Percentiles rank a stretch among this genome's conserved stretches.
Conservation (phyloP, 805 yeast genomes). For the Scheffersomyces ergatensis region DNA sequence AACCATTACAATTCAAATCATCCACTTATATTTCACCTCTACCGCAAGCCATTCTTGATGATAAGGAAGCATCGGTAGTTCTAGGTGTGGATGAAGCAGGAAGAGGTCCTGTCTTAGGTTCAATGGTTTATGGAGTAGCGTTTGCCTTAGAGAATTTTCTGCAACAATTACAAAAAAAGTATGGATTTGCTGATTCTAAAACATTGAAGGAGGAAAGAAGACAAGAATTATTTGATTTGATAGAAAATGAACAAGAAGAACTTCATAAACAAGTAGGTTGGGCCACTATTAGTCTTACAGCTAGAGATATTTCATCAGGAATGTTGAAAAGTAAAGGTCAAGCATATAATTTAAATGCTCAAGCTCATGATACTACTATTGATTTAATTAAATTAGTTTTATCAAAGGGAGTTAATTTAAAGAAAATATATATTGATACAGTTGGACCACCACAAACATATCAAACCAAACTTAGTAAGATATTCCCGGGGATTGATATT, state of each 20-base stretch:
- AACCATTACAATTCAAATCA: constrained; percentile 33
- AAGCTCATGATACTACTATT: constrained; percentile 95
- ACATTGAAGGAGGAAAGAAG: constrained; percentile 74
- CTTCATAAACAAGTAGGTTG: constrained; percentile 71
- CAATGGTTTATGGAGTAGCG: constrained; percentile 94
- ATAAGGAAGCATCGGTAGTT: constrained; percentile 43
- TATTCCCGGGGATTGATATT: constrained; percentile 69
- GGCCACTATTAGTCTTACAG: constrained; percentile 81
- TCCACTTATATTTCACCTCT: constrained; percentile 49
- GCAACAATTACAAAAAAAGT: constrained; percentile 44
- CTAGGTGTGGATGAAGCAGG: constrained; percentile 99
- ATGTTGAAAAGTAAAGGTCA: constrained; percentile 61
- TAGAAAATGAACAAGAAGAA: constrained; percentile 48
- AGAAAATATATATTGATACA: constrained; percentile 85
- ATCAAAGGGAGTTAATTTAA: constrained; percentile 58
- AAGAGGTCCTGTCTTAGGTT: constrained; percentile 95
- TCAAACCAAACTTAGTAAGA: constrained; percentile 64
- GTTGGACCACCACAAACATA: constrained; percentile 93
- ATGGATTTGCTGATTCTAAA: constrained; percentile 93
- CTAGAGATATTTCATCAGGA: constrained; percentile 82
- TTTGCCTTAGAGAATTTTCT: constrained; percentile 63
- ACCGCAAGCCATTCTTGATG: constrained; percentile 36
- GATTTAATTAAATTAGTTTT: constrained; percentile 66
- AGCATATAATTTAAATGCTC: constrained; percentile 83
- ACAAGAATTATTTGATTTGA: constrained; percentile 53